Conservation (phyloP, 495 filamentous ascomycete species). For the Chaetomium cochliodes region DNA sequence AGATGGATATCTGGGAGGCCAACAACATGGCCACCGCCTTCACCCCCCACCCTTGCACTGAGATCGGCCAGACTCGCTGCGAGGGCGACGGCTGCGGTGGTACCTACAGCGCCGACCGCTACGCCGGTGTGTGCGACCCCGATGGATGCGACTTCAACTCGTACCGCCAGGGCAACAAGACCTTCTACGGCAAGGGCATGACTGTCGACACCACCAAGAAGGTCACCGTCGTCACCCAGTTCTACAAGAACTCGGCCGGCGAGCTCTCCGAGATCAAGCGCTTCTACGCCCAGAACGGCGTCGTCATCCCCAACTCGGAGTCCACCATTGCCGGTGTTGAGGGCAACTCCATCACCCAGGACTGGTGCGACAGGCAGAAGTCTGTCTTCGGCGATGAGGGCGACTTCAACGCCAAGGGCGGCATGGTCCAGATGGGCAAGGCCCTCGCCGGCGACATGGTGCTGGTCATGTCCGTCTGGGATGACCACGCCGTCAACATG, state of each 20-base stretch:
- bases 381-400: conserved; percentile 59
- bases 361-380: conserved; percentile 63
- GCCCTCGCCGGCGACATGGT: conserved; percentile 63
- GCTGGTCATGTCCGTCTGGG: conserved; percentile 77
- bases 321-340: conserved; percentile 50
- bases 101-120: conserved; percentile 51
- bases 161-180: conserved; percentile 61
- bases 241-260: conserved; percentile 51
- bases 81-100: conserved; percentile 49
- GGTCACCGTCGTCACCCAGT: conserved; percentile 75
- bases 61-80: conserved; percentile 57
- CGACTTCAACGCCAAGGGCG: conserved; percentile 61
- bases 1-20: conserved; percentile 75
- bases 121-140: conserved; percentile 66
- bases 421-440: conserved; percentile 56
- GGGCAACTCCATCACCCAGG: conserved; percentile 58
- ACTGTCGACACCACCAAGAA: conserved; percentile 63
- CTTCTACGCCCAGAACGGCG: conserved; percentile 69
- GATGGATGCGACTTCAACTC: conserved; percentile 76
- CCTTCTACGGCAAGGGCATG: conserved; percentile 62
- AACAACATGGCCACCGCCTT: conserved; percentile 63
- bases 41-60: conserved; percentile 68
- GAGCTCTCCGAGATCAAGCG: conserved; percentile 64
- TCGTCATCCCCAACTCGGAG: conserved; percentile 59
- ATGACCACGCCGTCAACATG: conserved; percentile 76